Evolutionary conservation across 257 asterid genomes (phyloP).

Genomic region (Nicotiana tabacum): DNA sequence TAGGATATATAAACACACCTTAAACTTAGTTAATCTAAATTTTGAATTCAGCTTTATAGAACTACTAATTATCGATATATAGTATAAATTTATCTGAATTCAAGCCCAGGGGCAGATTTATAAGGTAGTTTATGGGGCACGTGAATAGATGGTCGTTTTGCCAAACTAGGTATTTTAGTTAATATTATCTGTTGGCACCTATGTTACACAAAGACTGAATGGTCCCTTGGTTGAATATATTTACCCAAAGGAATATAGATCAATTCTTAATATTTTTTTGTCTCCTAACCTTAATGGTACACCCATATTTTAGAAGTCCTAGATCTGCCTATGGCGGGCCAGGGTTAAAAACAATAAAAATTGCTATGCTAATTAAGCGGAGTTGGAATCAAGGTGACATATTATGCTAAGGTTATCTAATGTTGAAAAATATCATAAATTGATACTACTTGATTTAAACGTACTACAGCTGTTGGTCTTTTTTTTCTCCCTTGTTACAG

Average conservation of each 20-base stretch:
- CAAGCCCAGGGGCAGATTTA: background rate
- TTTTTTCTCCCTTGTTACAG: background rate
- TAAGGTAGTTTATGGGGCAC: too few relatives aligned
- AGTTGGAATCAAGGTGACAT: background rate
- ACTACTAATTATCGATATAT: background rate
- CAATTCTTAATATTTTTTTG: too few relatives aligned
- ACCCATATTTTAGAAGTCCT: too few relatives aligned
- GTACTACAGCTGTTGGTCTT: slow-evolving; percentile 2
- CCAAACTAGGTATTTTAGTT: too few relatives aligned
- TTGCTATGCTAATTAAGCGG: background rate
- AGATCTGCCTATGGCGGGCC: too few relatives aligned
- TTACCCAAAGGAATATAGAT: too few relatives aligned
- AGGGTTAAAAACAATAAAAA: background rate
- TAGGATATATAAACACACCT: background rate
- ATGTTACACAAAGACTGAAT: too few relatives aligned
- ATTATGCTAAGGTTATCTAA: background rate
- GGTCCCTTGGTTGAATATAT: too few relatives aligned
- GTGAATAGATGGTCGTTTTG: too few relatives aligned
- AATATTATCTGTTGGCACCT: too few relatives aligned
- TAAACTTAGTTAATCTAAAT: background rate
- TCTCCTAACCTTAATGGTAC: too few relatives aligned
- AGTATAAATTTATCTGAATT: background rate
- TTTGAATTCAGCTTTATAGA: background rate
- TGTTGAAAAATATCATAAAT: background rate
- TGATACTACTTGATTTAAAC: background rate